phyloP scores from a whole-genome alignment of 495 filamentous ascomycete species.

The Lophium mytilinum region DNA sequence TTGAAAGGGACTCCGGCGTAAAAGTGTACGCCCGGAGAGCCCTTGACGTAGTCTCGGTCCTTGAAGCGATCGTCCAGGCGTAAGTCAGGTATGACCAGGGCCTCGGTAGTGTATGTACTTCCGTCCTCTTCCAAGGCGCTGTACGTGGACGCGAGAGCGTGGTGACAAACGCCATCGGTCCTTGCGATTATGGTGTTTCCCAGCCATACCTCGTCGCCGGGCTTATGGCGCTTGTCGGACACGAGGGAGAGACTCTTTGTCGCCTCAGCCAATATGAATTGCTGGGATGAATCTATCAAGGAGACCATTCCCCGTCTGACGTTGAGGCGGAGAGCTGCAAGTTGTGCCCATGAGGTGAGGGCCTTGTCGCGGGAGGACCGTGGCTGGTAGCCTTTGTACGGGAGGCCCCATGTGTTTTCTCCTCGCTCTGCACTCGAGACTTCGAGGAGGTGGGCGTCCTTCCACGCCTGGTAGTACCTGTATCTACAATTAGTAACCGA shows the following conservation, averaged over 20 bases:
- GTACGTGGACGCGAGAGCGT: not conserved
- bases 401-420: not conserved
- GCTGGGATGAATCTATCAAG: not conserved
- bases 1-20: not conserved
- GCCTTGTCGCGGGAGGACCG: not conserved
- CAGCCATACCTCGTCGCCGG: not conserved
- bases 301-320: not conserved
- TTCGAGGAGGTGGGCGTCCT: not conserved
- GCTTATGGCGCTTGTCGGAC: not conserved
- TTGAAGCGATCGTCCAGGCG: not conserved
- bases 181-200: not conserved
- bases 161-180: not conserved
- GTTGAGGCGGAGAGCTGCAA: not conserved
- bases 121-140: not conserved
- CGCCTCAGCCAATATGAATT: not conserved
- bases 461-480: not conserved
- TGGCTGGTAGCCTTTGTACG: not conserved
- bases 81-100: not conserved
- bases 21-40: not conserved
- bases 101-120: not conserved
- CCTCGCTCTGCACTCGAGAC: not conserved
- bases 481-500: too few relatives aligned
- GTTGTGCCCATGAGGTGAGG: not conserved
- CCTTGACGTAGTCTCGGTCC: not conserved
- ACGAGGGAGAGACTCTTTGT: not conserved